Percentiles rank a stretch among this genome's conserved stretches.
These are phyloP conservation scores for Candida pseudofarinosa DNA, from an alignment of 805 yeast species.

Conservation along the genomic window DNA sequence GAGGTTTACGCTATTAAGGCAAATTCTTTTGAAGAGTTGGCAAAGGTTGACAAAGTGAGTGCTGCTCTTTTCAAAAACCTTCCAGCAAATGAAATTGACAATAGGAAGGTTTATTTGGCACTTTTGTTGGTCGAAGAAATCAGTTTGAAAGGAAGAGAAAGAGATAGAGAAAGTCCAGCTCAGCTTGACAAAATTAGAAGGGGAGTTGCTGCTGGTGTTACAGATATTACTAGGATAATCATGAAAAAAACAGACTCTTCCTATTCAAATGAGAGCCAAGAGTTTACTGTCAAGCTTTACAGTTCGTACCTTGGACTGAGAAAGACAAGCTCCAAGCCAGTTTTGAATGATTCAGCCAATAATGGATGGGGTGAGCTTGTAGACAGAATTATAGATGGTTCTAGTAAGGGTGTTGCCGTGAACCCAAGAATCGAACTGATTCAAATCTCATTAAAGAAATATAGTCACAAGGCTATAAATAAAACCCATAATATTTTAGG, in stretches of 20 bases:
- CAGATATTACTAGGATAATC: slow-evolving; percentile 77
- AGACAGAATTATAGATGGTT: slow-evolving; percentile 72
- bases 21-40: slow-evolving; percentile 50
- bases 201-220: slow-evolving; percentile 86
- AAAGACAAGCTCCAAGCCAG: slow-evolving; percentile 15
- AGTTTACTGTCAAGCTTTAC: slow-evolving; percentile 65
- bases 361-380: slow-evolving; percentile 89
- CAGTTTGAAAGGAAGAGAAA: slow-evolving; percentile 35
- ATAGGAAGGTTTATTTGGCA: slow-evolving; percentile 67
- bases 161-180: slow-evolving; percentile 14
- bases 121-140: slow-evolving; percentile 72
- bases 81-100: slow-evolving; percentile 61
- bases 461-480: slow-evolving; percentile 41
- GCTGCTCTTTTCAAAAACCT: slow-evolving; percentile 78
- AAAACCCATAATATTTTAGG: slow-evolving; percentile 18
- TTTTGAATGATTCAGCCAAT: slow-evolving; percentile 15
- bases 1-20: slow-evolving; percentile 76
- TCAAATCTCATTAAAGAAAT: slow-evolving; percentile 68
- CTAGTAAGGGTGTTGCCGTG: slow-evolving; percentile 71
- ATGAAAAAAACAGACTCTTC: slow-evolving; percentile 59
- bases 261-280: slow-evolving; percentile 61
- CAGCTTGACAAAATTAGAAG: slow-evolving; percentile 50
- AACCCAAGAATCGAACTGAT: slow-evolving; percentile 77
- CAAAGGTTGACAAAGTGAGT: slow-evolving; percentile 59
- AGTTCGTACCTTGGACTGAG: slow-evolving; percentile 58